Evolutionary conservation across 495 filamentous ascomycete species (phyloP), one percentile per base, ranked within the genome.

Genomic region (Xylaria palmicola): DNA sequence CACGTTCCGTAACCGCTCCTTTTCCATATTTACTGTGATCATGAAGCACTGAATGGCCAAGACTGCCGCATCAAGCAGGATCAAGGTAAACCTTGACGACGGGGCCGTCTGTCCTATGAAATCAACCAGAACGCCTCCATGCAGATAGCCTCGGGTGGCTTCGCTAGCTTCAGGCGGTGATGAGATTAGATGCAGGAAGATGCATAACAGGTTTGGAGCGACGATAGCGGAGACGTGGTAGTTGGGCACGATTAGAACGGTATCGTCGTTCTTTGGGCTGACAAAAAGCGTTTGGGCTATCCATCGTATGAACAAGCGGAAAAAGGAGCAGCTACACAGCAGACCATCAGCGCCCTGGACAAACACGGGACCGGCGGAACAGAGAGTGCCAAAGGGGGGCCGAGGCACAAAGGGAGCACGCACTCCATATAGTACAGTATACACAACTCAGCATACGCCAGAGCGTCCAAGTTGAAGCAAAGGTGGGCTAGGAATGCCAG

Each of bases 391-490:
- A n/a, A n/a, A n/a, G n/a, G n/a, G n/a, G n/a, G n/a, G n/a, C n/a
- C n/a, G n/a, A n/a, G n/a, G n/a, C 36, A 27, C 19, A 39, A 8
- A 43, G 19, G 24, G 17, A n/a, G 37, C 36, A 20, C 89, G 65
- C 77, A 96, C 92, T 97, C 92, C 84, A 95, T 88, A 72, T 94
- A 95, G 76, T 97, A 97, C 59, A 96, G 65, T 40, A 87, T 83
- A 39, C 89, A 90, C 32, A 95, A 78, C 77, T 96, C 84, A 60
- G 86, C 86, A 69, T 91, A 92, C 30, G 92, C 84, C n/a, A 92
- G 59, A 64, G 88, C 87, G 74, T 97, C 92, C 47, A 96, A 77
- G 67, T 85, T 87, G 59, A 83, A 81, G 65, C 90, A 81, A 32
- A 95, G 74, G 51, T 87, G 79, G 65, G 85, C 86, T 58, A 94